A percentile compares a stretch with the other conserved stretches of the same genome.
Conservation (phyloP, 2,329 filamentous ascomycete species). For the Trichoderma sp. region DNA sequence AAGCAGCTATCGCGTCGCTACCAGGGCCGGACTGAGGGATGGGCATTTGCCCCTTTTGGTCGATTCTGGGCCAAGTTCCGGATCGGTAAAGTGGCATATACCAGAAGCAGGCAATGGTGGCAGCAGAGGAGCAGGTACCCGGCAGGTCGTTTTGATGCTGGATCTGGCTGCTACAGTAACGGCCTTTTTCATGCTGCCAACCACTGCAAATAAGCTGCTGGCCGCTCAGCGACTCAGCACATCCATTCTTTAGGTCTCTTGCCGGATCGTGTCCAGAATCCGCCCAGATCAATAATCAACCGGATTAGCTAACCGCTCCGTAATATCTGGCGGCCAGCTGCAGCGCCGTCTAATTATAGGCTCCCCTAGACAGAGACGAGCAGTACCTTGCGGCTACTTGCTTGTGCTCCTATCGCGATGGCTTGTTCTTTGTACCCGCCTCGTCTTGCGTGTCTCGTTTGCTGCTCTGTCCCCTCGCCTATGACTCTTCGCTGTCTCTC, state of each 20-base stretch:
- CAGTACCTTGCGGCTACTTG: background rate
- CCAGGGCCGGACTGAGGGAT: background rate
- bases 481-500: background rate
- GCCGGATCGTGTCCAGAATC: too few relatives aligned
- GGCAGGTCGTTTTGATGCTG: too few relatives aligned
- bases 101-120: background rate
- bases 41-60: conserved; percentile 3
- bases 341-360: background rate
- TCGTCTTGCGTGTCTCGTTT: background rate
- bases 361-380: background rate
- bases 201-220: too few relatives aligned
- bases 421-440: background rate
- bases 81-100: background rate
- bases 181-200: too few relatives aligned
- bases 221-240: too few relatives aligned
- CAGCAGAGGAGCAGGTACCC: background rate
- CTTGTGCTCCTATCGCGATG: background rate
- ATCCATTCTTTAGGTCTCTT: too few relatives aligned
- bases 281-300: too few relatives aligned
- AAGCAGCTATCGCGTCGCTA: background rate
- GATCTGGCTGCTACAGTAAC: too few relatives aligned
- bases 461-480: too few relatives aligned
- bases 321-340: background rate
- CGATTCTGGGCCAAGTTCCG: background rate
- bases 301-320: background rate